Evolutionary conservation across 305 asterid species (phyloP).

Genomic region (Fraxinus nigra): DNA sequence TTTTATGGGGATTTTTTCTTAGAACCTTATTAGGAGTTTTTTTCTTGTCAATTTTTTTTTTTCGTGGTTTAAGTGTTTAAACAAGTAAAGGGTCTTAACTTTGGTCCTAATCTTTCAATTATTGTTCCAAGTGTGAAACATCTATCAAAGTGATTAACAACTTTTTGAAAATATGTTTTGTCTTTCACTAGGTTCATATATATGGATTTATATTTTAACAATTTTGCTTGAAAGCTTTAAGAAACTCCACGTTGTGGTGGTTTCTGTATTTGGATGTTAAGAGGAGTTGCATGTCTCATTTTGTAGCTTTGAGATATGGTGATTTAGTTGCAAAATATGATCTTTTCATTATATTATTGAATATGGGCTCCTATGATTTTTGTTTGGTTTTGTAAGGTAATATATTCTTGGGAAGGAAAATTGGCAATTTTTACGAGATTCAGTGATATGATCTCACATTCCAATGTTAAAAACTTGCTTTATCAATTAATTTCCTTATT

Average conservation of each 20-base stretch:
- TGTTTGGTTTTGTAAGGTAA: not conserved
- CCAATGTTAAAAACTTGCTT: not conserved
- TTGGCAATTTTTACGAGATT: not conserved
- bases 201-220: not conserved
- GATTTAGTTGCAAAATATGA: not conserved
- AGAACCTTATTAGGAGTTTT: not conserved
- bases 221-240: not conserved
- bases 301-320: not conserved
- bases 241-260: not conserved
- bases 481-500: not conserved
- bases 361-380: not conserved
- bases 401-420: not conserved
- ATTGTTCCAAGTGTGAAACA: not conserved
- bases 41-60: not conserved
- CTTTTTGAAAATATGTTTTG: not conserved
- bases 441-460: not conserved
- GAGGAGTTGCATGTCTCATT: not conserved
- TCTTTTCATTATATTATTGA: not conserved
- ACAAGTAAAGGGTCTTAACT: not conserved
- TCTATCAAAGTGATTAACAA: not conserved
- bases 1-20: not conserved
- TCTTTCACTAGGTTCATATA: not conserved
- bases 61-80: not conserved
- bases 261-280: not conserved
- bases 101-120: not conserved